Percentiles rank a stretch among this genome's conserved stretches.
These are phyloP conservation scores for Chlamydomonas asymmetrica DNA, from an alignment of 139 green algal species.

Conservation along the genomic window DNA sequence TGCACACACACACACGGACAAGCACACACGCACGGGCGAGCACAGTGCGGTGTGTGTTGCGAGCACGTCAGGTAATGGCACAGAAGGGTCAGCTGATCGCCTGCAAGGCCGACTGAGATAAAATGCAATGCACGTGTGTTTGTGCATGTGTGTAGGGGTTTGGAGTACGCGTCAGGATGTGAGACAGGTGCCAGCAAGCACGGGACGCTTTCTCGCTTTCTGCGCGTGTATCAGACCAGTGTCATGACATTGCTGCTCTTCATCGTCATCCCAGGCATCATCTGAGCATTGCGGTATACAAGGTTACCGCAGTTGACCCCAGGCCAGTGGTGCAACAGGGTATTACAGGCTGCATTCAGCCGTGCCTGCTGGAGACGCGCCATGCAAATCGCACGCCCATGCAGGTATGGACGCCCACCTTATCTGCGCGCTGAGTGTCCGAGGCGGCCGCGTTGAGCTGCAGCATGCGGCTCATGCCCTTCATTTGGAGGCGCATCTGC, in stretches of 20 bases:
- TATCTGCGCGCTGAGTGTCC: slow-evolving; percentile 2
- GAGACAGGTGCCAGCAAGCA: neutral
- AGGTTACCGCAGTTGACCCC: neutral
- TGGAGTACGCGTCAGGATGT: neutral
- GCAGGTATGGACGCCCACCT: too few relatives aligned
- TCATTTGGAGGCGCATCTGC: slow-evolving; percentile 14
- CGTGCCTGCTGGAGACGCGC: too few relatives aligned
- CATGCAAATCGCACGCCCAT: neutral
- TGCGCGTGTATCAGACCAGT: too few relatives aligned
- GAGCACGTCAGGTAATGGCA: neutral
- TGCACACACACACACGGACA: neutral
- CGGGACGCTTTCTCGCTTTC: too few relatives aligned
- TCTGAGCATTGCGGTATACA: neutral
- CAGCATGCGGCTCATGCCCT: slow-evolving; percentile 21
- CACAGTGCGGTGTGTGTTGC: neutral
- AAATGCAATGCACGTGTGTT: neutral
- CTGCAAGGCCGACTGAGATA: too few relatives aligned
- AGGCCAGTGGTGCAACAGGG: neutral
- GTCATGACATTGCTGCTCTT: too few relatives aligned
- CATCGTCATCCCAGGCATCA: neutral
- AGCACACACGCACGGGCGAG: neutral
- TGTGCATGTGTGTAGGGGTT: neutral
- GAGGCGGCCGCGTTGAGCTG: slow-evolving; percentile 18
- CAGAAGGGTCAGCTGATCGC: too few relatives aligned
- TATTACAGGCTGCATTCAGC: too few relatives aligned